Conservation (phyloP, 331 rosid genomes). For the Ulmus americana region DNA sequence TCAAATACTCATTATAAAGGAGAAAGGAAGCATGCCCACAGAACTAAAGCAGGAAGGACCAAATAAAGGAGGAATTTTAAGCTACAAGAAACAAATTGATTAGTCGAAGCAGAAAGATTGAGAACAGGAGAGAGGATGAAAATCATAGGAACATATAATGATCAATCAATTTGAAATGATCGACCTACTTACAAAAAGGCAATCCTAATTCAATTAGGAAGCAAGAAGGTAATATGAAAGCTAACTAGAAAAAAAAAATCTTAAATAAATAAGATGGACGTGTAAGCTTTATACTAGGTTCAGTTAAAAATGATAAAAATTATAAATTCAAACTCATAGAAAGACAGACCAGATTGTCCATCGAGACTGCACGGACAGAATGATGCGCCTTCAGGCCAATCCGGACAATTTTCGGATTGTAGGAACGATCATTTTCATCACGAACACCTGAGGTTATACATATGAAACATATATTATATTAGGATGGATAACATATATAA, state of each 20-base stretch:
- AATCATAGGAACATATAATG: too few species aligned
- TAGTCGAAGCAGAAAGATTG: too few species aligned
- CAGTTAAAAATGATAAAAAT: not conserved
- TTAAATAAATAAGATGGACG: not conserved
- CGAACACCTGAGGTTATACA: slow-evolving; percentile 53
- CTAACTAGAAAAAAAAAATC: too few species aligned
- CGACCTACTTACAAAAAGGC: too few species aligned
- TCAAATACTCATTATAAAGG: too few species aligned
- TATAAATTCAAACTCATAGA: not conserved
- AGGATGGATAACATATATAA: slow-evolving; percentile 1
- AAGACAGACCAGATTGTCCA: slow-evolving; percentile 72
- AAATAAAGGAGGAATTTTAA: not conserved
- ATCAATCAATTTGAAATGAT: too few species aligned
- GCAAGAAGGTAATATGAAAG: too few species aligned
- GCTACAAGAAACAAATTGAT: not conserved
- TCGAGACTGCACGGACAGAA: slow-evolving; percentile 73
- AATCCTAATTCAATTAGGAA: too few species aligned
- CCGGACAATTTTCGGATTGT: slow-evolving; percentile 81
- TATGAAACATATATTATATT: not conserved
- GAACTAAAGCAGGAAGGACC: not conserved
- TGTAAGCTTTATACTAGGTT: not conserved
- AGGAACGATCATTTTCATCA: slow-evolving; percentile 67
- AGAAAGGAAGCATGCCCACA: too few species aligned
- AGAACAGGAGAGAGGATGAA: too few species aligned
- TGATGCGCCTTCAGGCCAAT: slow-evolving; percentile 87